Evolutionary conservation across 2,329 filamentous ascomycete species (phyloP), one percentile per base, ranked within the genome.

Genomic region (Penicillium sp.): DNA sequence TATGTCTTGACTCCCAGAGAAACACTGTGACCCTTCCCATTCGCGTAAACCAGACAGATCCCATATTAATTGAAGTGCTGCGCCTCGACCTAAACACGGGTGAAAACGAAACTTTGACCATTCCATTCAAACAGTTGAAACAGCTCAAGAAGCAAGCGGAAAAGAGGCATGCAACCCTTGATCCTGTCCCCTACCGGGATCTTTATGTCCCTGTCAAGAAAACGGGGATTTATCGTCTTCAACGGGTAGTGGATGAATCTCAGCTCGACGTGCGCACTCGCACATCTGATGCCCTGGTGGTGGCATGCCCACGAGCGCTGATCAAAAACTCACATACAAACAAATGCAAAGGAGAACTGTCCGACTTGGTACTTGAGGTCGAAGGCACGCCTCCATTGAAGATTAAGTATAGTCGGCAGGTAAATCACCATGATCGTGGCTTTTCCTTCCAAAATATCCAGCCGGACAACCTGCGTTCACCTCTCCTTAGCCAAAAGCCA

Each of bases 391-490:
- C 96, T 3, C 95, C 95, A 3, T 81, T 99, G 62, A 93, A 93
- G 71, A 90, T 99, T 65, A 90, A 91, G 66, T 99, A 99, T 75
- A 95, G 91, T 67, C 89, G 92, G 53, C 88, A 87, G 7, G 87
- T 96, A 65, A 96, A 98, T 65, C 86, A 87, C 59, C 88, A 90
- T 62, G 87, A 96, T 62, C 87, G 88, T 65, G 90, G 90, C 58
- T 91, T 93, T 64, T 91, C 93, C 61, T 93, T 96, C 66, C 93
- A 98, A 74, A 96, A 91, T 68, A 86, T 99, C 45, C 93, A 96
- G 66, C 93, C 95, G 0, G 92, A 97, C 49, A 90, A 90, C 35
- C 88, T 93, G 67, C 81, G 84, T 3, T 96, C 91, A 1, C 91
- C 92, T 1, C 79, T 96, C 35, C 76, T 89, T n/a, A 83, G 83